Conservation (phyloP, 768 basidiomycete species). For the Pisolithus orientalis region DNA sequence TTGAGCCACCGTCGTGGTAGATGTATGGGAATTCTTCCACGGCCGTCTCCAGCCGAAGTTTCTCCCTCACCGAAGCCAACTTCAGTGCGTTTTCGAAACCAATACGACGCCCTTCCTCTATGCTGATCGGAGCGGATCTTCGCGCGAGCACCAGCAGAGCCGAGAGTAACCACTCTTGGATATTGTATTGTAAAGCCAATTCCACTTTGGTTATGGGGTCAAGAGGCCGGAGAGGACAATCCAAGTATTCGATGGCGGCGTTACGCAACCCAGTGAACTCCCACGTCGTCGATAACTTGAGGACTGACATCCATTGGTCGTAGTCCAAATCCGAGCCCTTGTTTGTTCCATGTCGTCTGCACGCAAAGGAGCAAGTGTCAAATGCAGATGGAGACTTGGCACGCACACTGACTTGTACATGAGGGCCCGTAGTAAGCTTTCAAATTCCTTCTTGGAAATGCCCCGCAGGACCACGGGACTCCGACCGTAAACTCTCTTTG, state of each 20-base stretch:
- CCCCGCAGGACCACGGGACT: not conserved
- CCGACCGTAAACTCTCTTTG: slow-evolving; percentile 5
- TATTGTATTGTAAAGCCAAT: not conserved
- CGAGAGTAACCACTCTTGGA: not conserved
- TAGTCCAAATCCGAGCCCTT: not conserved
- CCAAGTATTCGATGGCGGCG: not conserved
- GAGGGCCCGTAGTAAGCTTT: no score
- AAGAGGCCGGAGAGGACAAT: not conserved
- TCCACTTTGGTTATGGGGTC: not conserved
- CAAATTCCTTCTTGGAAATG: no score
- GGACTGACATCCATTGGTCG: not conserved
- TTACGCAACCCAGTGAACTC: no score
- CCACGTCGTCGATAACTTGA: no score
- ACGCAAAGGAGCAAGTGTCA: no score
- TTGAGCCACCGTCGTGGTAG: not conserved
- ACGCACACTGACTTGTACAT: not conserved
- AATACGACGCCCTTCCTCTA: no score
- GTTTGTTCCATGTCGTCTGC: not conserved
- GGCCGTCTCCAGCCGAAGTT: no score
- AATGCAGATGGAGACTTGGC: not conserved
- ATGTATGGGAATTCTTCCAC: no score
- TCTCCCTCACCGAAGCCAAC: no score
- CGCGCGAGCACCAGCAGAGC: no score
- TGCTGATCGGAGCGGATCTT: no score
- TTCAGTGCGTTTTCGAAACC: no score